Conservation (phyloP, 2,329 filamentous ascomycete species). For the Verticillium nonalfalfae region DNA sequence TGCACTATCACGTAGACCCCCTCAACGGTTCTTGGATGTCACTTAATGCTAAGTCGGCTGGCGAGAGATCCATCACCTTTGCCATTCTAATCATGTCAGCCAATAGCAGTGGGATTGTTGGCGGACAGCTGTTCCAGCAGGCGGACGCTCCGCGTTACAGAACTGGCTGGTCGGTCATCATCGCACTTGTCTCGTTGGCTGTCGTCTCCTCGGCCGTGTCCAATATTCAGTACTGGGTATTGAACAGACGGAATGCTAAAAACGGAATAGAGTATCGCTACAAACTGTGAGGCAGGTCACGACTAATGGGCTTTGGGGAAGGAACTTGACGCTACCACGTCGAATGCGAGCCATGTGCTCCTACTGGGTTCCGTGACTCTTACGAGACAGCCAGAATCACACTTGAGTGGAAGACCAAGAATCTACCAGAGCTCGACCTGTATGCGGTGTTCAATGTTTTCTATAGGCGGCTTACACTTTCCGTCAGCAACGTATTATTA, state of each 20-base stretch:
- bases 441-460: neutral
- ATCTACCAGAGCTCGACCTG: too few species aligned
- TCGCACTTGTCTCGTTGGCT: constrained; percentile 8
- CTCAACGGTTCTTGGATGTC: constrained; percentile 22
- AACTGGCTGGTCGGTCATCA: constrained; percentile 17
- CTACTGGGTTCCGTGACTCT: too few species aligned
- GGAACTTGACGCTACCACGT: neutral
- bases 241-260: neutral
- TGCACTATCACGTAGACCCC: constrained; percentile 4
- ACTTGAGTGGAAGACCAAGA: too few species aligned
- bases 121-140: constrained; percentile 20
- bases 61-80: constrained; percentile 22
- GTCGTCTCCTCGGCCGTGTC: neutral
- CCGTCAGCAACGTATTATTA: neutral
- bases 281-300: neutral
- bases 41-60: constrained; percentile 16
- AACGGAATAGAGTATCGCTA: neutral
- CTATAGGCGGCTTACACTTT: neutral
- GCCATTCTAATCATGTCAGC: constrained; percentile 23
- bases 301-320: neutral
- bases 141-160: constrained; percentile 18
- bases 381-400: too few species aligned
- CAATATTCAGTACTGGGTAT: constrained; percentile 2
- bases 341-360: too few species aligned
- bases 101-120: constrained; percentile 19